Evolutionary conservation across 768 basidiomycete species (phyloP), one percentile per base, ranked within the genome.

Genomic region (Candolleomyces efflorescens): DNA sequence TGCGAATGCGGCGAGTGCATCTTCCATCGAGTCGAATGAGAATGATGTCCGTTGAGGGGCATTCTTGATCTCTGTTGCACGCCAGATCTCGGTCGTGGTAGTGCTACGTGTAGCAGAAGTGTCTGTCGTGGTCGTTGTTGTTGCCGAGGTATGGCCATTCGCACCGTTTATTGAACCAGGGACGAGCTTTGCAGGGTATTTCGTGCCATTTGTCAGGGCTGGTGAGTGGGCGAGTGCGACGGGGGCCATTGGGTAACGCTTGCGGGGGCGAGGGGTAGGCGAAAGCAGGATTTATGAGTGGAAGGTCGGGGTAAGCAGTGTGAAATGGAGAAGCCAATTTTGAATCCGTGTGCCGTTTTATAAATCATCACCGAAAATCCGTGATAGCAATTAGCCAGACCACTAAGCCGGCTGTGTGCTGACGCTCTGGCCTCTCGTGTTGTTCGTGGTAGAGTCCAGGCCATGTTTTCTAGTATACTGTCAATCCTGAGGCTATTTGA

Each of bases 1-100:
- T 2, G 75, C 76, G 67, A 94, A 90, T 2, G 90, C 89, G 5
- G 71, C 80, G 24, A 98, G 71, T 0, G 95, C 92, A 15, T 85
- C 87, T 59, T 90, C 84, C 61, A 98, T 83, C 0, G 83, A 58
- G 65, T 98, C 94, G 64, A 98, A 95, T 0, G 81, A 65, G 66
- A 90, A 91, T 22, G 65, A 54, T 2, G 74, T 68, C 44, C 77
- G 73, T 27, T 60, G 63, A 9, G 72, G 66, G 5, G 63, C 54
- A 56, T 71, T 64, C 32, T 60, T 13, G 32, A 69, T 52, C 43
- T 71, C 64, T n/a, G 64, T 73, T 15, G 79, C 75, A n/a, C 65
- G 65, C 72, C 77, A 75, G 47, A 67, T 24, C 52, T 59, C 60
- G 55, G 59, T 51, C 23, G 64, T 53, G 12, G 44, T 2, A 32